Conservation (phyloP, 2,329 filamentous ascomycete genomes). For the Colletotrichum plurivorum region DNA sequence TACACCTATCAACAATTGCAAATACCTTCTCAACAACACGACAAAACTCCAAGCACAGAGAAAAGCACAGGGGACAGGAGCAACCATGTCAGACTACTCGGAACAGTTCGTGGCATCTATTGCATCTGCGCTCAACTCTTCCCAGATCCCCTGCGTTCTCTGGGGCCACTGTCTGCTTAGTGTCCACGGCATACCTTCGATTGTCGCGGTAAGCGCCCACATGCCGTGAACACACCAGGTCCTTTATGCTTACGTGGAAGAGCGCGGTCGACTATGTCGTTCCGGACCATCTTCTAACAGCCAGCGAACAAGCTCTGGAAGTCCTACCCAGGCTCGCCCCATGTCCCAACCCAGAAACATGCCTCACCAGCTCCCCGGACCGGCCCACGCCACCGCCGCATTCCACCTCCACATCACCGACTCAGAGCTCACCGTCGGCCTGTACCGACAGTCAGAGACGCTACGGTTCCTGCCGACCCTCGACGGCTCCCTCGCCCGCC, state of each 20-base stretch:
- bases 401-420: slow-evolving; percentile 20
- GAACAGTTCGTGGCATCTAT: slow-evolving; percentile 40
- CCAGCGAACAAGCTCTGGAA: slow-evolving; percentile 33
- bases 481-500: slow-evolving; percentile 35
- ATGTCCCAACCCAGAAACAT: slow-evolving; percentile 38
- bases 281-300: slow-evolving; percentile 39
- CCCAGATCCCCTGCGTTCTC: slow-evolving; percentile 42
- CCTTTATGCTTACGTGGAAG: not conserved
- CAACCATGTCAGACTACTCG: slow-evolving; percentile 14
- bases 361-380: slow-evolving; percentile 37
- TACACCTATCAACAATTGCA: not conserved
- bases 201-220: slow-evolving; percentile 41
- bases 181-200: slow-evolving; percentile 44
- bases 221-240: not conserved
- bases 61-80: not conserved
- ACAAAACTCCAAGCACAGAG: not conserved
- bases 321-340: slow-evolving; percentile 25
- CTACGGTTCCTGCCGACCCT: slow-evolving; percentile 45
- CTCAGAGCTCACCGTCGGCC: slow-evolving; percentile 42
- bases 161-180: slow-evolving; percentile 44
- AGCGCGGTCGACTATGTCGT: slow-evolving; percentile 45
- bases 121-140: slow-evolving; percentile 40
- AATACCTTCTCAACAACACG: not conserved
- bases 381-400: slow-evolving; percentile 40
- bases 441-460: slow-evolving; percentile 44